Conservation (phyloP, 805 yeast genomes). For the Kluyveromyces lactis region DNA sequence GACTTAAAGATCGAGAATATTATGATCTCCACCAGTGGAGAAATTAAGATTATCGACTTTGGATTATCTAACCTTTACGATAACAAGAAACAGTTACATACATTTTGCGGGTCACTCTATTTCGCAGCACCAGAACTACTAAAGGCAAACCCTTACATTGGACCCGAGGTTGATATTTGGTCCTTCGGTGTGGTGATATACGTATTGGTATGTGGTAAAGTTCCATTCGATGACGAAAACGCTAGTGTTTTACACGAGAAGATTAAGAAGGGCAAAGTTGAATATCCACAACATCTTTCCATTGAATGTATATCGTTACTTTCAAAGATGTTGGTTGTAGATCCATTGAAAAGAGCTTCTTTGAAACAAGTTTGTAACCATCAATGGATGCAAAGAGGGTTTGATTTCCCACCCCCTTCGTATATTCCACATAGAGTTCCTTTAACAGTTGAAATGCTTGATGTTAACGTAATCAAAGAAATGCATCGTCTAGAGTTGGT, state of each 20-base stretch:
- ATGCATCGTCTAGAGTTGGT: constrained; percentile 79
- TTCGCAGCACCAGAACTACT: constrained; percentile 98
- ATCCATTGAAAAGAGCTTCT: constrained; percentile 72
- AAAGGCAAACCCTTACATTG: constrained; percentile 85
- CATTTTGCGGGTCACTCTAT: constrained; percentile 94
- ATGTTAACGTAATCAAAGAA: constrained; percentile 56
- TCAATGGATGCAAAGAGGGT: constrained; percentile 93
- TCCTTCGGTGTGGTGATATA: constrained; percentile 94
- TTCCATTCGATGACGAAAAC: constrained; percentile 94
- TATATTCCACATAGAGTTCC: constrained; percentile 77
- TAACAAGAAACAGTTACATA: constrained; percentile 62
- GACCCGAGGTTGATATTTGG: constrained; percentile 98
- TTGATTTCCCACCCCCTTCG: constrained; percentile 60
- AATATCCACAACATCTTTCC: constrained; percentile 77
- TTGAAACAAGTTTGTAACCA: constrained; percentile 73
- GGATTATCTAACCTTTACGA: constrained; percentile 87
- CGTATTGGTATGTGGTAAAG: constrained; percentile 94
- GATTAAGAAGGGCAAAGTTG: constrained; percentile 86
- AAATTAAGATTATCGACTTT: constrained; percentile 91
- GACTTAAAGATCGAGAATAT: constrained; percentile 95
- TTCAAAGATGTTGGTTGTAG: constrained; percentile 85
- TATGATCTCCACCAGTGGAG: constrained; percentile 88
- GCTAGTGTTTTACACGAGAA: constrained; percentile 89
- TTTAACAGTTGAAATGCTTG: constrained; percentile 31
- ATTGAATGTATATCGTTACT: constrained; percentile 72